Evolutionary conservation across 495 filamentous ascomycete genomes (phyloP), one percentile per base, ranked within the genome.

Genomic region (Tuber umbilicatum): DNA sequence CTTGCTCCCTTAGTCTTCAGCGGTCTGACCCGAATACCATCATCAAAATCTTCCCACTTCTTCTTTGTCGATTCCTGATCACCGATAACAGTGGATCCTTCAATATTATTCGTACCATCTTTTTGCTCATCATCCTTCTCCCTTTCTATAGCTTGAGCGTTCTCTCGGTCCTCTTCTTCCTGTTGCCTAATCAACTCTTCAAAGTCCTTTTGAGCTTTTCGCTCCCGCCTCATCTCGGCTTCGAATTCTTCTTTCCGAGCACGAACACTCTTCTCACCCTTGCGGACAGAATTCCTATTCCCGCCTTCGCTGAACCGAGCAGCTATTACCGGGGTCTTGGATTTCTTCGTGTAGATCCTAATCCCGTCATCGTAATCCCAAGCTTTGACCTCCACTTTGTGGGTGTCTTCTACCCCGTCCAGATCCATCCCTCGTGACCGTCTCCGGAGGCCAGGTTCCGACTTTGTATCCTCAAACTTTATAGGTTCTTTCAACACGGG

Each of bases 361-460:
- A 81, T 81, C 17, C 80, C 80, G 31, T 81, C 80, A 40, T 81
- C 79, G 39, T 75, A 70, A 43, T 81, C 80, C 80, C 80, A 81
- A 37, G 76, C 76, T 21, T 81, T 81, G 27, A 79, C 77, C 64
- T 79, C 77, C 6, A 79, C 71, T 68, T 77, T 81, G 17, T 76
- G 75, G 17, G 70, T 70, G 31, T 74, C 74, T 0, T 75, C 75
- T 27, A 70, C 69, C 47, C 79, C 77, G 39, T 79, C 77, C 21
- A 5, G 6, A 19, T 71, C 43, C 50, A 47, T 74, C 31, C 42
- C 43, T 21, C 39, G 74, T 73, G 55, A 17, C 31, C 55, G 27
- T 35, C 55, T 64, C 55, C 55, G 55, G 27, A 64, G 55, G 27
- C 55, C 55, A 17, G 55, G 55, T 16, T 64, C 55, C 14, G 55